Evolutionary conservation across 2,329 filamentous ascomycete species (phyloP).

Genomic region (Drechmeria coniospora): DNA sequence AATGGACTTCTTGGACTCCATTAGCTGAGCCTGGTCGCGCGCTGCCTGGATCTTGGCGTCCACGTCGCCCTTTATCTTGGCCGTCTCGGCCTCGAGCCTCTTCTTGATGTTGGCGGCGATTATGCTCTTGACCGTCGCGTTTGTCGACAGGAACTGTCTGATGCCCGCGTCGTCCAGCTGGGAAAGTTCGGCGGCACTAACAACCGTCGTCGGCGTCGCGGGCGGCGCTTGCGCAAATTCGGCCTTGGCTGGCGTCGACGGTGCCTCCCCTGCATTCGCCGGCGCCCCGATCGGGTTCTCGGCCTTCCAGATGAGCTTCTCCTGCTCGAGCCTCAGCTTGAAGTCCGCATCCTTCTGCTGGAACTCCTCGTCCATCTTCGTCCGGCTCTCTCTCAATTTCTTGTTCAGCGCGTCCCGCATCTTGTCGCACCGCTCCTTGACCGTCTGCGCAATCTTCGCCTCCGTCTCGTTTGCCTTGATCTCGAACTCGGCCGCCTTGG

Average conservation of each 20-base stretch:
- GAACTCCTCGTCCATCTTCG: conserved; percentile 33
- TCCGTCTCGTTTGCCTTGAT: conserved; percentile 49
- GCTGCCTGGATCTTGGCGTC: conserved; percentile 39
- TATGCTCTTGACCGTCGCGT: conserved; percentile 41
- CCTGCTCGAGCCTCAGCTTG: conserved; percentile 44
- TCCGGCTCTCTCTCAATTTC: conserved; percentile 52
- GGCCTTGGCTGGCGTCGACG: conserved; percentile 24
- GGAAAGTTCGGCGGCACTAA: conserved; percentile 25
- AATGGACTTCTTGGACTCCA: conserved; percentile 60
- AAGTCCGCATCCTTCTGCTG: conserved; percentile 38
- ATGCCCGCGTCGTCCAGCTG: conserved; percentile 39
- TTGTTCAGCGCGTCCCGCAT: conserved; percentile 55
- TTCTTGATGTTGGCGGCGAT: conserved; percentile 50
- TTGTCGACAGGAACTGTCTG: conserved; percentile 39
- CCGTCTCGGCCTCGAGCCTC: conserved; percentile 51
- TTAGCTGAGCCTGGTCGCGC: conserved; percentile 48
- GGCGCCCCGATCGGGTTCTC: conserved; percentile 23
- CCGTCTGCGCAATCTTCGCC: conserved; percentile 39
- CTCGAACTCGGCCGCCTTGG: conserved; percentile 49
- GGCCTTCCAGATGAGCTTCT: conserved; percentile 45
- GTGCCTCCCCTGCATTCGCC: conserved; percentile 9
- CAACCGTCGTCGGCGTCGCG: conserved; percentile 20
- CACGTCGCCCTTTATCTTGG: conserved; percentile 40
- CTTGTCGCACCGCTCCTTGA: conserved; percentile 51
- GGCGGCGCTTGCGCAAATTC: conserved; percentile 10